A percentile compares a stretch with the other conserved stretches of the same genome.
Evolutionary conservation across 108 stramenopile species (phyloP).

Genomic region (Schizochytrium sp.): DNA sequence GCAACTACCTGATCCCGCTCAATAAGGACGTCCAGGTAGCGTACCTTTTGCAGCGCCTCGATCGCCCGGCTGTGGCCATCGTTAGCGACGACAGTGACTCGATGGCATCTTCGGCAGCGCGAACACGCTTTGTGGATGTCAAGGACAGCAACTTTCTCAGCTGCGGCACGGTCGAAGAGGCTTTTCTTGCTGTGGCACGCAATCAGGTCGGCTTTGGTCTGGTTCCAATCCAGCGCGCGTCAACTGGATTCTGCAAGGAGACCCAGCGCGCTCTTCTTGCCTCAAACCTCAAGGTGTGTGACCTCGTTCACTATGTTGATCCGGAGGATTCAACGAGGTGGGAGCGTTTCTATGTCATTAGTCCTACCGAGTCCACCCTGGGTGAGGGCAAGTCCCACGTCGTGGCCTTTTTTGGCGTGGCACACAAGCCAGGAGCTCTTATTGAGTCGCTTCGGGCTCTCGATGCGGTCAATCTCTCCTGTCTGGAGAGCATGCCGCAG

Average conservation of each 20-base stretch:
- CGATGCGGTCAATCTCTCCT: neutral
- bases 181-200: neutral
- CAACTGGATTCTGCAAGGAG: neutral
- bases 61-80: neutral
- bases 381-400: neutral
- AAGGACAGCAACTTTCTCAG: neutral
- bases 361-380: neutral
- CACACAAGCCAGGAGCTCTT: neutral
- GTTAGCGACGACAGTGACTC: neutral
- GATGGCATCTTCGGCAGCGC: neutral
- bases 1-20: slow-evolving; percentile 87
- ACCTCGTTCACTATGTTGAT: neutral
- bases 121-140: neutral
- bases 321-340: neutral
- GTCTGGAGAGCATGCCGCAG: slow-evolving; percentile 4
- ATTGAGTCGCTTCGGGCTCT: neutral
- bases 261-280: neutral
- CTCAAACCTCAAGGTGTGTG: neutral
- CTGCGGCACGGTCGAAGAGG: neutral
- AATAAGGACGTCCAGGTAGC: slow-evolving; percentile 96
- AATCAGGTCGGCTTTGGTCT: slow-evolving; percentile 2
- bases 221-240: neutral
- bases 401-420: neutral
- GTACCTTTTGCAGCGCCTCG: slow-evolving; percentile 73
- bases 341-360: neutral